phyloP scores from a whole-genome alignment of 371 early-diverging fungal genomes.

The Smittium mucronatum region DNA sequence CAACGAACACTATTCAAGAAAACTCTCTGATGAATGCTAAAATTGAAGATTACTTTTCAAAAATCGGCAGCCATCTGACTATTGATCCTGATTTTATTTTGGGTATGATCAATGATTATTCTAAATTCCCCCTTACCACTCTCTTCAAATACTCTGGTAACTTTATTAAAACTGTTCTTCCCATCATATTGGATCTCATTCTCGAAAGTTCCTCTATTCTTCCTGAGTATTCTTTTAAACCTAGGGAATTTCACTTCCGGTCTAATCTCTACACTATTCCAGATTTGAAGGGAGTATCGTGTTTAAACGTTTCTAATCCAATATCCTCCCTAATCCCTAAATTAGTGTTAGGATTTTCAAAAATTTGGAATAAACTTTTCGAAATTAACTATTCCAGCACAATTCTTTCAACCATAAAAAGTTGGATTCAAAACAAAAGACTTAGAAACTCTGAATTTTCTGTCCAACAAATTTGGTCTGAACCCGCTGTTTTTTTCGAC shows the following conservation, averaged over 20 bases:
- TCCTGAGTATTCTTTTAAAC: not conserved
- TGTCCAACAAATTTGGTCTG: conserved; percentile 34
- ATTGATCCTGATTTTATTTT: not conserved
- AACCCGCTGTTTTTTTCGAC: conserved; percentile 36
- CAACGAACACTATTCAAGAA: too few relatives aligned
- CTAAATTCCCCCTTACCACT: not conserved
- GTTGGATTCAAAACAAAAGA: conserved; percentile 16
- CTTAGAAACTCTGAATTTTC: conserved; percentile 1
- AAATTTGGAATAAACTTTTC: conserved; percentile 32
- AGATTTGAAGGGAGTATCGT: too few relatives aligned
- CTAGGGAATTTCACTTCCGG: not conserved
- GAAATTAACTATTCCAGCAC: conserved; percentile 32
- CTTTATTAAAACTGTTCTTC: not conserved
- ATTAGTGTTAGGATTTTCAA: conserved; percentile 13
- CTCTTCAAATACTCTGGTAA: not conserved
- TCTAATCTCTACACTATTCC: not conserved
- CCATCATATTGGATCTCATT: not conserved
- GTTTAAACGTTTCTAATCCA: too few relatives aligned
- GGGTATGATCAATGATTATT: not conserved
- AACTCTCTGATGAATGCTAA: too few relatives aligned
- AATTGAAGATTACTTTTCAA: not conserved
- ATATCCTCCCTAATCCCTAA: not conserved
- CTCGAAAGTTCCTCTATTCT: not conserved
- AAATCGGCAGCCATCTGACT: not conserved
- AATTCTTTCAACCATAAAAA: conserved; percentile 27